Percentiles rank a stretch among this genome's conserved stretches.
Evolutionary conservation across 257 asterid genomes (phyloP).

Genomic region (Solanum ossicruentum): DNA sequence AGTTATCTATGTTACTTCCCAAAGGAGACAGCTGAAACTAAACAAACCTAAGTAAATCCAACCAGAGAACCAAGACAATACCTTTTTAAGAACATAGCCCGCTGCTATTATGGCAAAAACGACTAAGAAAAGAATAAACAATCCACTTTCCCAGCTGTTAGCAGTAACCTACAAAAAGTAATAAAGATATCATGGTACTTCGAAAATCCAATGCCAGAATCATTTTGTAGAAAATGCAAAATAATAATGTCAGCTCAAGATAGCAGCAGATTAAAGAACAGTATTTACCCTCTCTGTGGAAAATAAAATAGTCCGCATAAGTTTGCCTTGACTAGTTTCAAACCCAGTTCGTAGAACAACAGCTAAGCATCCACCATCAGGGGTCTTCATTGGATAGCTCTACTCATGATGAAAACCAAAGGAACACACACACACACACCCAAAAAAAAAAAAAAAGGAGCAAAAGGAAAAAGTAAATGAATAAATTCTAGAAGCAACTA

Average conservation of each 20-base stretch:
- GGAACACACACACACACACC: neutral
- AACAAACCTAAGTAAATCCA: neutral
- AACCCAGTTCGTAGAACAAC: slow-evolving; percentile 96
- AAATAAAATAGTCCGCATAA: slow-evolving; percentile 95
- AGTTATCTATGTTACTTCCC: neutral
- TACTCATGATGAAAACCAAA: slow-evolving; percentile 16
- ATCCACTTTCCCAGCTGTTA: slow-evolving; percentile 98
- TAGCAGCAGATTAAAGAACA: slow-evolving; percentile 6
- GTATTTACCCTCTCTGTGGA: slow-evolving; percentile 88
- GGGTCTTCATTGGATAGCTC: slow-evolving; percentile 82
- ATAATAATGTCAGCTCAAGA: neutral
- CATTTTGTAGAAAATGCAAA: neutral
- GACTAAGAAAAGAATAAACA: slow-evolving; percentile 85
- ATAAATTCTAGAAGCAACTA: neutral
- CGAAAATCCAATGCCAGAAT: neutral
- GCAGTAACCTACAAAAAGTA: slow-evolving; percentile 71
- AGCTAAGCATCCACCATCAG: slow-evolving; percentile 98
- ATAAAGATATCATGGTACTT: neutral
- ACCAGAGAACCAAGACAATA: neutral
- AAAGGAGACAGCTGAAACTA: neutral
- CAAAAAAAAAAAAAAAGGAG: neutral
- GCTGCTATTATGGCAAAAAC: slow-evolving; percentile 94
- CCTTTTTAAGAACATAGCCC: slow-evolving; percentile 97
- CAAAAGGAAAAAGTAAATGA: neutral
- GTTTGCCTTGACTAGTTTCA: slow-evolving; percentile 98